Evolutionary conservation across 164 flowering plant genomes (phyloP).

Genomic region (Annona squamosa): DNA sequence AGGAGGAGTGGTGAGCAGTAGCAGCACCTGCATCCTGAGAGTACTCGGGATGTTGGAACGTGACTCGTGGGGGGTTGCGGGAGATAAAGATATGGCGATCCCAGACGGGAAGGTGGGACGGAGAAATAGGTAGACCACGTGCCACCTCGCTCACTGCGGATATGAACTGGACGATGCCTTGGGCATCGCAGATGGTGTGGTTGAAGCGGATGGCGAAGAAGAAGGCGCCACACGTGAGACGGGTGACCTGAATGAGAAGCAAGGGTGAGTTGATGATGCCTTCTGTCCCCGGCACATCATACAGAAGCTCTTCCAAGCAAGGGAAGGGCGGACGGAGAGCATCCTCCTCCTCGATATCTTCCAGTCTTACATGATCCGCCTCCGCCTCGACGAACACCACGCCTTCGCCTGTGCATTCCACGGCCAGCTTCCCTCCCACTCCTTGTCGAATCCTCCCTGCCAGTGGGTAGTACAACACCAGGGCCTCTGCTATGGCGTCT

Average conservation of each 20-base stretch:
- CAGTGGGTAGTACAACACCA: too few species aligned
- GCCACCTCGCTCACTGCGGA: constrained; percentile 22
- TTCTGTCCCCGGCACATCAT: constrained; percentile 36
- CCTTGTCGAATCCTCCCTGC: too few species aligned
- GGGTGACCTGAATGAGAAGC: constrained; percentile 38
- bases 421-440: too few species aligned
- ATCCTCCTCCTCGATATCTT: too few species aligned
- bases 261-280: constrained; percentile 20
- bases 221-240: constrained; percentile 38
- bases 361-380: too few species aligned
- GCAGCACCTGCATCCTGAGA: constrained; percentile 8
- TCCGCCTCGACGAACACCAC: too few species aligned
- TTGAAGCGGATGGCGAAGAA: constrained; percentile 26
- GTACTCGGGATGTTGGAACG: constrained; percentile 20
- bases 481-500: too few species aligned
- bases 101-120: constrained; percentile 26
- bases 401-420: too few species aligned
- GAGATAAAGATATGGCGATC: constrained; percentile 18
- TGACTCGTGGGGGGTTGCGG: constrained; percentile 13
- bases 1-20: constrained; percentile 3
- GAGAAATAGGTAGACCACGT: constrained; percentile 17
- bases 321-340: too few species aligned
- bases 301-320: constrained; percentile 33
- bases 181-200: constrained; percentile 23
- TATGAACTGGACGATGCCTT: constrained; percentile 25